Conservation (phyloP, 2,329 filamentous ascomycete genomes). For the Apiospora saccharicola region DNA sequence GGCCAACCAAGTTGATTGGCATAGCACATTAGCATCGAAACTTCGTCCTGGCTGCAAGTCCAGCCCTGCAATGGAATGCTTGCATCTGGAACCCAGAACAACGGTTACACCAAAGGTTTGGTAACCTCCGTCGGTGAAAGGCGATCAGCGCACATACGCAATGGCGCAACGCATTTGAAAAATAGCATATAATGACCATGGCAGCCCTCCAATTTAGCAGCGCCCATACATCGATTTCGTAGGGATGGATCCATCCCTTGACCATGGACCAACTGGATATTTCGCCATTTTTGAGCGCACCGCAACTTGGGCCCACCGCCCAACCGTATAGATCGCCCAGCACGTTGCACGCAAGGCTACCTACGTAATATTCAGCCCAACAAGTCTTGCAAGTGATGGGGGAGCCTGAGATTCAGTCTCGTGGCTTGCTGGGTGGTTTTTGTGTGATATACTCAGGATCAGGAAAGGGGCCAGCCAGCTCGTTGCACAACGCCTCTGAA, state of each 20-base stretch:
- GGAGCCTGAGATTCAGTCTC: neutral
- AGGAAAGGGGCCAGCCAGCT: neutral
- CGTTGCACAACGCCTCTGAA: neutral
- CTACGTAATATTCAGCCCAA: neutral
- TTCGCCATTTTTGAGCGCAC: neutral
- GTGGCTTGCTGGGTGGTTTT: neutral
- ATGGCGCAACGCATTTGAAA: too few species aligned
- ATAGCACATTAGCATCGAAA: neutral
- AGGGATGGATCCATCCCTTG: neutral
- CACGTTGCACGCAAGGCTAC: neutral
- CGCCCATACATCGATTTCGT: neutral
- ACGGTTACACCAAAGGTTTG: neutral
- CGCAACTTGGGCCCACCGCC: neutral
- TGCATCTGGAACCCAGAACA: neutral
- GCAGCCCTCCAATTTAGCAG: neutral
- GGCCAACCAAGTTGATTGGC: neutral
- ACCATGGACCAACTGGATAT: neutral
- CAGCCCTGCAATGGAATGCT: neutral
- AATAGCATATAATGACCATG: neutral
- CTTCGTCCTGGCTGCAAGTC: neutral
- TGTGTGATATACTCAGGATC: neutral
- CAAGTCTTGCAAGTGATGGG: neutral
- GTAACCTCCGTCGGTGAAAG: neutral
- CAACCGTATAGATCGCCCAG: neutral
- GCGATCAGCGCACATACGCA: neutral